phyloP scores from a whole-genome alignment of 441 rosid species.

The Syzygium malaccense region DNA sequence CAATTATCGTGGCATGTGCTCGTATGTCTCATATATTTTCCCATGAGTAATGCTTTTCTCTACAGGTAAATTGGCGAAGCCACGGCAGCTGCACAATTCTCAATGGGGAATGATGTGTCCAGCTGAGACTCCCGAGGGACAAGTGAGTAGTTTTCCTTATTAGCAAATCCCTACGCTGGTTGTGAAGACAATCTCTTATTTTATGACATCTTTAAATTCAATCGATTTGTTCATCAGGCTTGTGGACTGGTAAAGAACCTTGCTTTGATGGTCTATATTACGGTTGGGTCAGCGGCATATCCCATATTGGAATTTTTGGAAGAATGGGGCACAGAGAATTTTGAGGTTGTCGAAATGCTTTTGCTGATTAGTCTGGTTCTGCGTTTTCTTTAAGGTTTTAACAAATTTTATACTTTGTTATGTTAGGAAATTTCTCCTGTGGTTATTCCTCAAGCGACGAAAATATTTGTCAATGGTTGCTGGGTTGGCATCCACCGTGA shows the following conservation, averaged over 20 bases:
- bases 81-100: conserved; percentile 96
- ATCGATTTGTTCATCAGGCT: conserved; percentile 43
- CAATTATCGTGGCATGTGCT: not conserved
- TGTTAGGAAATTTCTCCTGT: conserved; percentile 97
- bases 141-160: conserved; percentile 36
- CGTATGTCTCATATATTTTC: not conserved
- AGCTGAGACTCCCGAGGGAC: conserved; percentile 99
- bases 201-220: not conserved
- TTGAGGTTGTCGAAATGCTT: conserved; percentile 52
- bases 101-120: conserved; percentile 99
- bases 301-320: conserved; percentile 90
- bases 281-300: conserved; percentile 94
- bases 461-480: conserved; percentile 93
- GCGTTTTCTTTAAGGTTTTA: not conserved
- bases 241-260: conserved; percentile 97
- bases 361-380: not conserved
- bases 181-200: not conserved
- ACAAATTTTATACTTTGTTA: conserved; percentile 4
- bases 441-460: conserved; percentile 93
- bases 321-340: conserved; percentile 96
- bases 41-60: conserved; percentile 3
- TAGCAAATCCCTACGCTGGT: not conserved
- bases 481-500: conserved; percentile 98
- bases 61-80: conserved; percentile 95
- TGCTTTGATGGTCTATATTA: conserved; percentile 95